Evolutionary conservation across 805 yeast genomes (phyloP).

Genomic region (Priceomyces carsonii): DNA sequence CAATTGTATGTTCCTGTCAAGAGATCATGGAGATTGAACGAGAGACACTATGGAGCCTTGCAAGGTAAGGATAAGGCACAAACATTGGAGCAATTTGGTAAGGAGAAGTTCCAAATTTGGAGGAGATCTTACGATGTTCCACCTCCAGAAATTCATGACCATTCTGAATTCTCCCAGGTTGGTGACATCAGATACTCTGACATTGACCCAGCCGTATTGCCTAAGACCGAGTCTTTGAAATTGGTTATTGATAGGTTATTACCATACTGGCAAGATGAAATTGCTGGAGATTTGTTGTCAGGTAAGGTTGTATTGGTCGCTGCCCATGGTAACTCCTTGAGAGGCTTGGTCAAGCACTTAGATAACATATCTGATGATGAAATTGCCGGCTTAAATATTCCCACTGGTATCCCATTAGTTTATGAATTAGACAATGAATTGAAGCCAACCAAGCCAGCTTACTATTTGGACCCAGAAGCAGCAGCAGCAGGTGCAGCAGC

Average conservation of each 20-base stretch:
- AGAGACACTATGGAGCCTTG: conserved; percentile 98
- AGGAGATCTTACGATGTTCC: conserved; percentile 97
- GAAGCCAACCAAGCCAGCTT: conserved; percentile 88
- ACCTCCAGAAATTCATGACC: conserved; percentile 83
- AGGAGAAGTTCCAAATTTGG: conserved; percentile 93
- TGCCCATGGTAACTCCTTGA: conserved; percentile 98
- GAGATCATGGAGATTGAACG: conserved; percentile 97
- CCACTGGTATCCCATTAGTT: conserved; percentile 98
- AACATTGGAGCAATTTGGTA: conserved; percentile 83
- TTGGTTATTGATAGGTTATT: conserved; percentile 94
- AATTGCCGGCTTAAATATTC: conserved; percentile 93
- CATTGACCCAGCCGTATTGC: conserved; percentile 83
- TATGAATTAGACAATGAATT: conserved; percentile 87
- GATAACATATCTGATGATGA: conserved; percentile 90
- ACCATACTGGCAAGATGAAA: conserved; percentile 95
- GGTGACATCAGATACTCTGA: conserved; percentile 83
- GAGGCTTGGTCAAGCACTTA: conserved; percentile 94
- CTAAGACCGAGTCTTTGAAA: conserved; percentile 92
- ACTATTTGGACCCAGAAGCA: conserved; percentile 98
- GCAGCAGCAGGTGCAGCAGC: conserved; percentile 99
- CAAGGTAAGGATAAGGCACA: conserved; percentile 98
- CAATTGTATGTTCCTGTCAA: conserved; percentile 87
- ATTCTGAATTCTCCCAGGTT: conserved; percentile 79
- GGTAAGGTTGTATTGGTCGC: conserved; percentile 92
- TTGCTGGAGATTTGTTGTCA: conserved; percentile 76